A percentile compares a stretch with the other conserved stretches of the same genome.
These are phyloP conservation scores for Poterioochromonas sp. DNA, from an alignment of 352 stramenopile species.

Conservation along the genomic window DNA sequence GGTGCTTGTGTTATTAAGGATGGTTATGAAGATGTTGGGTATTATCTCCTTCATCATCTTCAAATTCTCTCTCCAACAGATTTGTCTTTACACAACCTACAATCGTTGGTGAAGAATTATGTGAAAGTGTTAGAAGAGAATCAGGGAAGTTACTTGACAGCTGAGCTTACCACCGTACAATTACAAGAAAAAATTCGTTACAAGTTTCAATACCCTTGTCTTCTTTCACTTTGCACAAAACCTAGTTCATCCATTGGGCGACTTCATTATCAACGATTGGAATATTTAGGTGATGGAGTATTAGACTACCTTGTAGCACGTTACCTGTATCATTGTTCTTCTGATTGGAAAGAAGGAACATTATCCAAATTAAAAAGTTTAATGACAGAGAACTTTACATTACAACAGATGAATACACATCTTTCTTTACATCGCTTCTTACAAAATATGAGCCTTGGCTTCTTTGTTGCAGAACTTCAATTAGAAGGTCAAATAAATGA, in stretches of 20 bases:
- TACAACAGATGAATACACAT: not conserved
- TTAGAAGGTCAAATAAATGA: not conserved
- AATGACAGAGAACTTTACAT: not conserved
- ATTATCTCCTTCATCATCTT: no score
- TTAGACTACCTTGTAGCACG: conserved; percentile 29
- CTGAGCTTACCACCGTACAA: no score
- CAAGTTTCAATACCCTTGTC: no score
- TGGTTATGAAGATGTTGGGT: no score
- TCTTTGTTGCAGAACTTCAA: not conserved
- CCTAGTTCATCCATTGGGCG: no score
- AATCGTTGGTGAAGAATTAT: no score
- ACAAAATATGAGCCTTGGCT: not conserved
- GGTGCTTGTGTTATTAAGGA: not conserved
- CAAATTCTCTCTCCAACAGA: no score
- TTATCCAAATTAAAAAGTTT: not conserved
- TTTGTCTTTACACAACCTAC: no score
- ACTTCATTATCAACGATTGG: conserved; percentile 35
- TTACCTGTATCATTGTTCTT: not conserved
- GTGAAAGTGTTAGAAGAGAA: no score
- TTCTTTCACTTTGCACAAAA: no score
- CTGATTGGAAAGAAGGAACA: not conserved
- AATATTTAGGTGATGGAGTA: conserved; percentile 41
- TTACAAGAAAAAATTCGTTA: no score
- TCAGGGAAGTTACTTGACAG: no score
- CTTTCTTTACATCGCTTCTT: not conserved